Base-by-base conservation (phyloP, 208 protist genomes). In the Lotmaria passim region DNA sequence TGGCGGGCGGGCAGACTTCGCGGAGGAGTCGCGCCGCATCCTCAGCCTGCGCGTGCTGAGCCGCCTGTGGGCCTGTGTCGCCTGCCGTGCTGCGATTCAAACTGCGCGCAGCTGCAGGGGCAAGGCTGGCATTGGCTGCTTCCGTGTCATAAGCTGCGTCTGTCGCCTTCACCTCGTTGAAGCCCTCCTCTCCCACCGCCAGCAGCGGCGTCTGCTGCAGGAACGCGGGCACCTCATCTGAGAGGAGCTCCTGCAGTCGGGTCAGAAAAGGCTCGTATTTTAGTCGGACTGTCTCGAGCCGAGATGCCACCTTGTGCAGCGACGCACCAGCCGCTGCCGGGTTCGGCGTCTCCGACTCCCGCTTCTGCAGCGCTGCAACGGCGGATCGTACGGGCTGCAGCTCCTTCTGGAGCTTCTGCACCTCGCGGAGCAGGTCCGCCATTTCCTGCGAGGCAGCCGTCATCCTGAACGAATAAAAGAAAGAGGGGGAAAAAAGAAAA, bases 391-490 rank as follows among this genome's bases (percentile, higher is more conserved):
- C 87, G 2, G 90, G 90, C 31, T 85, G 76, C 15, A 96, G 69
- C 67, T 96, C 90, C 58, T 91, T 90, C 31, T 75, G 78, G 7
- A 96, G 75, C 52, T 96, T 93, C 63, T 88, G 81, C 31, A 96
- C 60, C 58, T 92, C 78, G 4, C 86, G 87, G 38, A 93, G 58
- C 17, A 81, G 72, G 19, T 96, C 90, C 33, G 68, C 33, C 38
- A 86, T 73, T 34, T 93, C 90, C 33, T 87, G 73, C 0, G 75
- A 52, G 26, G 72, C 79, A 30, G 56, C 51, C 31, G 79, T 57
- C 85, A 87, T 91, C n/a, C 26, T 51, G 19, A 24, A 17, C 1
- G 7, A 34, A 19, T 17, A 21, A 61, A 65, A 72, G 41, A 47
- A 48, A 3, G 34, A 21, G 31, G 4, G 43, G 23, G 47, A n/a